phyloP scores from a whole-genome alignment of 2,329 filamentous ascomycete species.

The Ophiostoma ulmi region DNA sequence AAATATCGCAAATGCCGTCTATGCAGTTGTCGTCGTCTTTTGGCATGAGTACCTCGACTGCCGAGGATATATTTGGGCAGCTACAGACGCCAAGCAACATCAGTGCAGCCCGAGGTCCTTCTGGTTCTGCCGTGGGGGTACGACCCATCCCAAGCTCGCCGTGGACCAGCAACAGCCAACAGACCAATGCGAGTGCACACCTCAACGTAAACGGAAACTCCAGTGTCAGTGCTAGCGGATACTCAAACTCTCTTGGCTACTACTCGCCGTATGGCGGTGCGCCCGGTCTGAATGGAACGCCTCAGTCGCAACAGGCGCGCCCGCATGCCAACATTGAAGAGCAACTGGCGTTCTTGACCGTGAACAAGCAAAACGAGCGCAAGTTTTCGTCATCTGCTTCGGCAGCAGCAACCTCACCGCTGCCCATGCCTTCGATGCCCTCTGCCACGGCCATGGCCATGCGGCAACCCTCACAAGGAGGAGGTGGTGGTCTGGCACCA shows the following conservation, averaged over 20 bases:
- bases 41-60: slow-evolving; percentile 50
- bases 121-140: background rate
- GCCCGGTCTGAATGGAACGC: background rate
- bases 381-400: background rate
- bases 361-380: slow-evolving; percentile 21
- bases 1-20: background rate
- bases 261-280: slow-evolving; percentile 1
- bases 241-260: slow-evolving; percentile 18
- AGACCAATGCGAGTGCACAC: background rate
- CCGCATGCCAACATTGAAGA: slow-evolving; percentile 23
- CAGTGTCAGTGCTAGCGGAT: slow-evolving; percentile 12
- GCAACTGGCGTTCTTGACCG: slow-evolving; percentile 23
- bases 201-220: background rate
- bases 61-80: slow-evolving; percentile 47
- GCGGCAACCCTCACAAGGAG: background rate
- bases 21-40: slow-evolving; percentile 40
- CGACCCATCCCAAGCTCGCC: slow-evolving; percentile 42
- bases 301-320: background rate
- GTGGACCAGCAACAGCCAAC: slow-evolving; percentile 35
- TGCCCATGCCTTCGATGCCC: background rate
- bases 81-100: slow-evolving; percentile 31
- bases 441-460: background rate
- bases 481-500: background rate
- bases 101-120: background rate
- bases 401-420: background rate